These are phyloP conservation scores for Leccinum imitatum DNA, from an alignment of 768 basidiomycete genomes.

Conservation along the genomic window DNA sequence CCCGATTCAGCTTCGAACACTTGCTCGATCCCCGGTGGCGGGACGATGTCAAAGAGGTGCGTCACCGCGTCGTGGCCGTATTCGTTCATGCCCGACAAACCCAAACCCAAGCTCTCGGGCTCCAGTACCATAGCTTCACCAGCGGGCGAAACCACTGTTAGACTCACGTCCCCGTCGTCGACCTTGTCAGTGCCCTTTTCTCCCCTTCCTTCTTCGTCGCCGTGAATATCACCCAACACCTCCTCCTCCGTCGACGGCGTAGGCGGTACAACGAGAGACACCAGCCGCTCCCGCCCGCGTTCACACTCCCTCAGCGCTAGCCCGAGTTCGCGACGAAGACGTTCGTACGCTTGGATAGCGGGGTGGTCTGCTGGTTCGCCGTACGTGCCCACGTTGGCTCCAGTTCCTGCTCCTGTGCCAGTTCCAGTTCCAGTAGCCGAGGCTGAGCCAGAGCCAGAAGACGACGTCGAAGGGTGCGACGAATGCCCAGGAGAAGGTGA, in stretches of 20 bases:
- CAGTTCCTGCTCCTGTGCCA: no score
- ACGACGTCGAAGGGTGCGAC: conserved; percentile 20
- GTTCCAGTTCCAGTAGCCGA: no score
- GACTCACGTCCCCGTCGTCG: not conserved
- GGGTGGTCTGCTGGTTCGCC: conserved; percentile 37
- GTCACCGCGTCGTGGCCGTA: not conserved
- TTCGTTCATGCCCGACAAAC: conserved; percentile 42
- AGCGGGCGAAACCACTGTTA: conserved; percentile 15
- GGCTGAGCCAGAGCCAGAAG: conserved; percentile 8
- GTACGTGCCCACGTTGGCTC: not conserved
- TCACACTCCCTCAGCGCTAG: conserved; percentile 80
- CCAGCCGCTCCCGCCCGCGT: conserved; percentile 65
- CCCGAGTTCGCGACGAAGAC: conserved; percentile 73
- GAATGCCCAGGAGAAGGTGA: conserved; percentile 19
- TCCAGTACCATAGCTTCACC: conserved; percentile 23
- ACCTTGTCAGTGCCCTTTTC: not conserved
- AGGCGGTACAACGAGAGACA: conserved; percentile 55
- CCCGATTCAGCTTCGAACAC: conserved; percentile 73
- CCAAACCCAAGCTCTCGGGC: not conserved
- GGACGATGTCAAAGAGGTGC: conserved; percentile 10
- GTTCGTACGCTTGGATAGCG: conserved; percentile 71
- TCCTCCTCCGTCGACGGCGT: conserved; percentile 41
- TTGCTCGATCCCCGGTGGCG: conserved; percentile 70
- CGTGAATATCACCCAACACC: not conserved
- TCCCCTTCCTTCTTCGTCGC: not conserved